Base-by-base conservation (phyloP, 306 rosid genomes). In the Mimosa pudica region DNA sequence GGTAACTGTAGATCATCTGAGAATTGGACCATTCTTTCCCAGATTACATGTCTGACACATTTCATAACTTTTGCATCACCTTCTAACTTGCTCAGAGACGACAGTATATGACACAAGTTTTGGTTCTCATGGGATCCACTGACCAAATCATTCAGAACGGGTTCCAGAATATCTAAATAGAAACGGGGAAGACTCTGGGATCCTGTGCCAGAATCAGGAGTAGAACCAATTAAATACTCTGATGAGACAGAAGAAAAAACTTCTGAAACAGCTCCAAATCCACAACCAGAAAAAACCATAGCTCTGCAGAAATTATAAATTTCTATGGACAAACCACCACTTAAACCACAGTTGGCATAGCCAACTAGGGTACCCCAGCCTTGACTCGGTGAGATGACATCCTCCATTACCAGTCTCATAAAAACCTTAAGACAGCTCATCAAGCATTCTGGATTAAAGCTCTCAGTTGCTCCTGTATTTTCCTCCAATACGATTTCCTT, bases 231-330 rank as follows among this genome's bases (percentile, higher is more conserved):
- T 74, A 85, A 78, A 80, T 74, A 60, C 63, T 83, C 88, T 30
- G 74, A 87, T 76, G 90, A 87, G n/a, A 87, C 86, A 72, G 84
- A 87, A 48, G 96, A 89, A 82, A 86, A 96, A 54, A 93, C 93
- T 77, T 93, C 98, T 12, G 91, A 88, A 36, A 96, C 84, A 8
- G 97, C 86, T 84, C 88, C 92, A 73, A 90, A 96, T 71, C 94
- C 97, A 87, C 99, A 96, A 57, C 96, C 93, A 75, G 99, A 93
- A 86, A 93, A 92, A 73, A 93, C 83, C 98, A 96, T 89, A 7
- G 96, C 91, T 87, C 80, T 83, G 83, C 98, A 89, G 89, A 96
- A 91, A 76, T 78, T 82, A 79, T 83, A 86, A 72, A 83, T 87
- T 85, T 87, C 94, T 32, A 63, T 70, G 79, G 88, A 81, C 82